Evolutionary conservation across 2,329 filamentous ascomycete species (phyloP).

Genomic region (Colletotrichum sp.): DNA sequence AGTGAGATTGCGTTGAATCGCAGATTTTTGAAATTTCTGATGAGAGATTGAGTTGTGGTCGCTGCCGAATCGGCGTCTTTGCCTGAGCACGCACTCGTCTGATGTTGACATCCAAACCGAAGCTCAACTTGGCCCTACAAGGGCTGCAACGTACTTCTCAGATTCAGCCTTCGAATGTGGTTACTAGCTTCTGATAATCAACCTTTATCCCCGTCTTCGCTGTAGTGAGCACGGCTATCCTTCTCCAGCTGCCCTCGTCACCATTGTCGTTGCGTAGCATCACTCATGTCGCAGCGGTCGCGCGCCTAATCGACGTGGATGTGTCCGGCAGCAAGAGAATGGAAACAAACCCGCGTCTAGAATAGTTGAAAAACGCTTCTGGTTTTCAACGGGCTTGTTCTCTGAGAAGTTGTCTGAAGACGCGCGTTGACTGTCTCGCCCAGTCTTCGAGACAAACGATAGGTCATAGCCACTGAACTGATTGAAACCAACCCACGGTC

Average conservation of each 20-base stretch:
- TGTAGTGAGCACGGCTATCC: background rate
- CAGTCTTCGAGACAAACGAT: background rate
- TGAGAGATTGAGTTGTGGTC: background rate
- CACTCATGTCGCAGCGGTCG: background rate
- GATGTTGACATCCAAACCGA: background rate
- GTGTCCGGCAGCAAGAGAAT: background rate
- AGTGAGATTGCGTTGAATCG: background rate
- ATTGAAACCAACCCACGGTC: background rate
- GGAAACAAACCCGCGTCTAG: rapidly evolving
- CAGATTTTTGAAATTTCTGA: background rate
- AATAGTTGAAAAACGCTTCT: rapidly evolving
- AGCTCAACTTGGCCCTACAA: background rate
- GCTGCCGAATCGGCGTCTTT: background rate
- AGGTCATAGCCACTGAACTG: background rate
- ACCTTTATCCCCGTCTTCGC: rapidly evolving
- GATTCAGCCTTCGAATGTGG: rapidly evolving
- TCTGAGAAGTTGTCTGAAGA: background rate
- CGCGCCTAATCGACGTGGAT: background rate
- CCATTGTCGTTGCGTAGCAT: rapidly evolving
- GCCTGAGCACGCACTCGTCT: background rate
- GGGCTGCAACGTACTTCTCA: rapidly evolving
- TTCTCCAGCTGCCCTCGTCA: background rate
- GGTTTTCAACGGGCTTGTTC: rapidly evolving
- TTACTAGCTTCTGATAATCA: rapidly evolving
- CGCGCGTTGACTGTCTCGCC: background rate